Evolutionary conservation across 208 protist genomes (phyloP).

Genomic region (Blechomonas ayalai): DNA sequence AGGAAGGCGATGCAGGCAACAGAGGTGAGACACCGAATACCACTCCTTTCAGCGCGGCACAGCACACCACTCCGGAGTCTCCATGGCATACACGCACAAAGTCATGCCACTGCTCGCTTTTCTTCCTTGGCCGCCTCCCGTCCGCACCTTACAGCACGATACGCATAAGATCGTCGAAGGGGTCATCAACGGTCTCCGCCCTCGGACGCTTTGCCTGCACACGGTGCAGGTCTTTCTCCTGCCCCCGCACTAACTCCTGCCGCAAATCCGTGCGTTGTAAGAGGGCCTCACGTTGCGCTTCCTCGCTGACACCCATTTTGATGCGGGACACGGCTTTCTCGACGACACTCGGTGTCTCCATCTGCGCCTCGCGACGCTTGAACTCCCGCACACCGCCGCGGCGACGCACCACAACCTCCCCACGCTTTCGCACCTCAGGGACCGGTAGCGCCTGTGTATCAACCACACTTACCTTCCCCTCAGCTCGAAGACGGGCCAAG

Average conservation of each 20-base stretch:
- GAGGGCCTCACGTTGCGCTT: conserved; percentile 60
- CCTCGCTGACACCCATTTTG: conserved; percentile 81
- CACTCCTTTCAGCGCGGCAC: too few species aligned
- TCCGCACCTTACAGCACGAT: conserved; percentile 23
- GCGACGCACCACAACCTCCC: conserved; percentile 33
- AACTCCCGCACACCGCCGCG: conserved; percentile 55
- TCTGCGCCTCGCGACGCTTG: conserved; percentile 47
- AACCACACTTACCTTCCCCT: conserved; percentile 59
- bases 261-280: conserved; percentile 63
- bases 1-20: too few species aligned
- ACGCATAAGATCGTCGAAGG: conserved; percentile 74
- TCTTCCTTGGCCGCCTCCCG: too few species aligned
- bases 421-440: conserved; percentile 51
- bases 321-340: conserved; percentile 61
- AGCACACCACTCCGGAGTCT: too few species aligned
- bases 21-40: background rate
- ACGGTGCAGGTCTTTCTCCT: conserved; percentile 26
- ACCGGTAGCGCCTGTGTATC: conserved; percentile 78
- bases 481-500: conserved; percentile 35
- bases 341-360: conserved; percentile 40
- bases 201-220: conserved; percentile 43
- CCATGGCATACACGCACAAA: too few species aligned
- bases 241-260: conserved; percentile 38
- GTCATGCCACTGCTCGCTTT: too few species aligned
- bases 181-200: conserved; percentile 23